These are phyloP conservation scores for Verruconis gallopava DNA, from an alignment of 2,329 filamentous ascomycete genomes.

Conservation along the genomic window DNA sequence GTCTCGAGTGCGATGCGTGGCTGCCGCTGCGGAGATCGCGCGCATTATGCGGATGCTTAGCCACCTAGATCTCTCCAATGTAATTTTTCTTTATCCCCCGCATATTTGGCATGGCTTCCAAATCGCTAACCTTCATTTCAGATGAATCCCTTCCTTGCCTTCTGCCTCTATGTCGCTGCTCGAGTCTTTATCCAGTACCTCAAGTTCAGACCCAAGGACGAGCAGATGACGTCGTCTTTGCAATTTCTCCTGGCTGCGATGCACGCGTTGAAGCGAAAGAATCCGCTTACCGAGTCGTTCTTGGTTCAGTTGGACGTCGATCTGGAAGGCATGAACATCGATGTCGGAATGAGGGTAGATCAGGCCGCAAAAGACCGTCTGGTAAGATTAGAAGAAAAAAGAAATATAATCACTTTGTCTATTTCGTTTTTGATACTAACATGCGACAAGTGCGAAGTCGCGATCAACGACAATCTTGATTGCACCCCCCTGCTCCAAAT, in stretches of 20 bases:
- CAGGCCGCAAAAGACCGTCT: neutral
- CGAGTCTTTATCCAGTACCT: constrained; percentile 92
- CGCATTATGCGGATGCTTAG: constrained; percentile 93
- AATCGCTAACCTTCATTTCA: constrained; percentile 26
- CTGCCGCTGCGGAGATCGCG: constrained; percentile 84
- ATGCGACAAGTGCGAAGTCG: neutral
- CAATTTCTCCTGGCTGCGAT: constrained; percentile 84
- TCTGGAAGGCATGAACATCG: constrained; percentile 56
- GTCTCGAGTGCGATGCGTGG: constrained; percentile 85
- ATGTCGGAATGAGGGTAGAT: constrained; percentile 1
- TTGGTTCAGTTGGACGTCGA: constrained; percentile 88
- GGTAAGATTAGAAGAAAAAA: no score
- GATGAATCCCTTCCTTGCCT: constrained; percentile 94
- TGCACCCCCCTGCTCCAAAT: constrained; percentile 24
- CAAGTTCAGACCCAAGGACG: constrained; percentile 84
- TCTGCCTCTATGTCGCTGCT: constrained; percentile 91
- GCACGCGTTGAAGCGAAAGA: constrained; percentile 75
- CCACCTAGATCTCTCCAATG: constrained; percentile 70
- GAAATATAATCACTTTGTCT: no score
- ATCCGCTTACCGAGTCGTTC: constrained; percentile 88
- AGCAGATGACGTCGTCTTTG: constrained; percentile 64
- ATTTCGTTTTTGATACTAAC: no score
- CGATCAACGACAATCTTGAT: neutral
- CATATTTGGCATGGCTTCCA: neutral
- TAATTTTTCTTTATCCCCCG: constrained; percentile 37